phyloP scores from a whole-genome alignment of 768 basidiomycete species.

The Suillus spraguei region DNA sequence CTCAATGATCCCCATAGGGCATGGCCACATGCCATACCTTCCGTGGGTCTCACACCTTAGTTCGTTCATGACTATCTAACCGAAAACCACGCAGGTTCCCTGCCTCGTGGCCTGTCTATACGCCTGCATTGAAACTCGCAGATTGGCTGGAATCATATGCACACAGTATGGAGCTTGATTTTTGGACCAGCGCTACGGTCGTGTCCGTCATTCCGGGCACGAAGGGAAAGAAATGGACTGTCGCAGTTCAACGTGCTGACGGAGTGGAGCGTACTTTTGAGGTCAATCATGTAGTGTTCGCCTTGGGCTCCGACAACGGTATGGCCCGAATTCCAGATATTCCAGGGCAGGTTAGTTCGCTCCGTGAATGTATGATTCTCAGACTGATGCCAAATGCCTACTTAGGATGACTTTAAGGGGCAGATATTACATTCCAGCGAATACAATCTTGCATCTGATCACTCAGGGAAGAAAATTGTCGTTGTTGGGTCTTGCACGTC shows the following conservation, averaged over 20 bases:
- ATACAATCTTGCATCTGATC: conserved; percentile 57
- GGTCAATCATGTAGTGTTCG: conserved; percentile 53
- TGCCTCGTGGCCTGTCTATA: conserved; percentile 57
- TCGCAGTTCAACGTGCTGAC: conserved; percentile 39
- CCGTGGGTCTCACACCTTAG: conserved; percentile 41
- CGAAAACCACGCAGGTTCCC: conserved; percentile 46
- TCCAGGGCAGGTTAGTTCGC: conserved; percentile 42
- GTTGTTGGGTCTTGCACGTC: conserved; percentile 71
- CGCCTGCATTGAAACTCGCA: conserved; percentile 58
- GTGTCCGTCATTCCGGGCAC: conserved; percentile 30
- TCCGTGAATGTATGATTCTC: not conserved
- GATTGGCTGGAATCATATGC: conserved; percentile 72
- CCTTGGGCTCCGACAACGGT: conserved; percentile 50
- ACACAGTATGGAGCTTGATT: conserved; percentile 58
- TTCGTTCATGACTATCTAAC: not conserved
- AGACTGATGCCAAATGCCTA: not conserved
- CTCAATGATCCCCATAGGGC: conserved; percentile 32
- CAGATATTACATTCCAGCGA: conserved; percentile 58
- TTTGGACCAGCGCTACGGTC: conserved; percentile 56
- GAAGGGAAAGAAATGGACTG: conserved; percentile 44
- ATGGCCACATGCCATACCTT: conserved; percentile 54
- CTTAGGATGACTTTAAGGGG: conserved; percentile 62
- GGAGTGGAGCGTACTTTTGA: conserved; percentile 41
- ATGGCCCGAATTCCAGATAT: conserved; percentile 45
- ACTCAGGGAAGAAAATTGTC: conserved; percentile 68